Percentiles rank a stretch among this genome's conserved stretches.
Evolutionary conservation across 1,284 basidiomycete genomes (phyloP).

Genomic region (Vanrija sp.): DNA sequence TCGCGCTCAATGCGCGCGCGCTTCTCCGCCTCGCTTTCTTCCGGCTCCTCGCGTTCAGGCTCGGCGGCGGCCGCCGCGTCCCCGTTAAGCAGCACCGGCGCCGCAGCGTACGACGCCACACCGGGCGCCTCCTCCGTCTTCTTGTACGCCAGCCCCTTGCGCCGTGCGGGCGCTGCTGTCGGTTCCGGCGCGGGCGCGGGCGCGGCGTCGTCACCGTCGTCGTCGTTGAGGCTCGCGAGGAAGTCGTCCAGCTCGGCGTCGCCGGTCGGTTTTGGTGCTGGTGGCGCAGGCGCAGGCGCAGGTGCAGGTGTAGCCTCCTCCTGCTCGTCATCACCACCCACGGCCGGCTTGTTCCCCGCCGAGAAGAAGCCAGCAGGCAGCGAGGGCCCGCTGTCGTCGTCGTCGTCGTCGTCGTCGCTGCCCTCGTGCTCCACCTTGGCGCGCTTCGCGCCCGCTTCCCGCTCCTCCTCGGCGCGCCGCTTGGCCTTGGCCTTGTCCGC

Average conservation of each 20-base stretch:
- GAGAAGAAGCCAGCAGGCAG: slow-evolving; percentile 43
- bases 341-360: slow-evolving; percentile 18
- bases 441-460: slow-evolving; percentile 18
- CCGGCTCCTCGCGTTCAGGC: slow-evolving; percentile 28
- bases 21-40: slow-evolving; percentile 44
- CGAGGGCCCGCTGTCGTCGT: slow-evolving; percentile 1
- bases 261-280: slow-evolving; percentile 21
- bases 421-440: slow-evolving; percentile 9
- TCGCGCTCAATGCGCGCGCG: slow-evolving; percentile 38
- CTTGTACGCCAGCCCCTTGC: slow-evolving; percentile 25
- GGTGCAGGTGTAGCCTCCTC: neutral
- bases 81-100: slow-evolving; percentile 31
- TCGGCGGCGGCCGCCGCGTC: slow-evolving; percentile 13
- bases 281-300: neutral
- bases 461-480: slow-evolving; percentile 5
- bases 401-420: slow-evolving; percentile 5
- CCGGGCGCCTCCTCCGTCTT: slow-evolving; percentile 24
- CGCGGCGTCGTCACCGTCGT: slow-evolving; percentile 3
- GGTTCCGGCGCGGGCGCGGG: neutral
- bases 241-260: slow-evolving; percentile 49
- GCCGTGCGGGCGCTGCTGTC: slow-evolving; percentile 3
- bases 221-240: slow-evolving; percentile 41
- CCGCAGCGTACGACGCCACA: slow-evolving; percentile 45
- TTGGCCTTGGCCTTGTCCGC: slow-evolving; percentile 23
- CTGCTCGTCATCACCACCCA: neutral